Base-by-base conservation (phyloP, 805 yeast genomes). In the Wickerhamiella kurtzmanii region DNA sequence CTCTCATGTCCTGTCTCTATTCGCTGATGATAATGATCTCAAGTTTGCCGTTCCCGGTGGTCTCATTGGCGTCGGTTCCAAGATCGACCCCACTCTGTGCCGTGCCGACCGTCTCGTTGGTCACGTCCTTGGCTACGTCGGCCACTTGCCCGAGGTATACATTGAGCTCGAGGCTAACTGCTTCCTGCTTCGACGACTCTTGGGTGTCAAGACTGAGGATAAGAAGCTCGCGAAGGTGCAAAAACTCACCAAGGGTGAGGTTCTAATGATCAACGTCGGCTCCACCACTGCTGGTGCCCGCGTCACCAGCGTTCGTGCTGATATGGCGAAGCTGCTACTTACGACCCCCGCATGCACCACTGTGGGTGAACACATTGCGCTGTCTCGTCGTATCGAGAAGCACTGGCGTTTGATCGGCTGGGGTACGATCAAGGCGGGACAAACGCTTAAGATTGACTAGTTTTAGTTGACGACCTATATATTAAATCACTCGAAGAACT, bases 1-100 rank as follows among this genome's bases (percentile, higher is more conserved):
- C 72, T 87, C 96, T 48, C 81, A 86, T 61, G 86, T 92, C 62
- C 92, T 86, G 45, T 83, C 97, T 13, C 73, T 92, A 57, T 89
- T 88, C 64, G 97, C 99, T 50, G 99, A 92, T 70, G 88, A 92
- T 69, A 94, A 92, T 62, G 96, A 88, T 66, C 77, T 92, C 68
- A 92, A 92, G 67, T 92, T 89, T 61, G 99, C 99, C 49, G 98
- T 92, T 60, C 99, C 99, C 42, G 99, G 99, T 80, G 99, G 99
- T 54, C 77, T 92, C 64, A 94, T 92, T 60, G 99, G 99, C 78
- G 96, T 92, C 49, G 99, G 99, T 72, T 92, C 98, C 44, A 86
- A 85, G 69, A 94, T 92, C 56, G 99, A 92, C 69, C 99, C 99
- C 48, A 92, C 98, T 2, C 72, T 92, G 61, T 92, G 99, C 75